Conservation (phyloP, 495 filamentous ascomycete genomes). For the Cercophora sp. region DNA sequence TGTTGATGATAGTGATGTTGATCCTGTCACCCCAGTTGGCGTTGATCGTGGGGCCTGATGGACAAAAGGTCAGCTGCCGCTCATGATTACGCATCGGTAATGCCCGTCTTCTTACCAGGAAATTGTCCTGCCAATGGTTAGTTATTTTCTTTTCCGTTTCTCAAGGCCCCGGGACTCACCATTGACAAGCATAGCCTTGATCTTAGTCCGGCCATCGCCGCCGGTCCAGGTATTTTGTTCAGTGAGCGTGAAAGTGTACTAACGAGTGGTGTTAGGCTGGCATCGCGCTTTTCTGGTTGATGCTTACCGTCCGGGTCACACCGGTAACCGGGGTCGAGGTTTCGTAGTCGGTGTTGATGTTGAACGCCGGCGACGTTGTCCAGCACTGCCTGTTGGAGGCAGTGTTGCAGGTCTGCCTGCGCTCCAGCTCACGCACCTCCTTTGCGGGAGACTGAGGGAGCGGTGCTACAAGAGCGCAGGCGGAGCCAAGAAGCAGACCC, state of each 20-base stretch:
- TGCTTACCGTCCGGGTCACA: slow-evolving; percentile 24
- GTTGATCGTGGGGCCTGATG: slow-evolving; percentile 50
- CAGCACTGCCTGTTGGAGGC: slow-evolving; percentile 35
- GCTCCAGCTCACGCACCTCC: slow-evolving; percentile 13
- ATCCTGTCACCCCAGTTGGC: slow-evolving; percentile 59
- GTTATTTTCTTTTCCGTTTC: slow-evolving; percentile 10
- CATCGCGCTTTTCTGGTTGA: too few species aligned
- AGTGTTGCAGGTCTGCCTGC: slow-evolving; percentile 31
- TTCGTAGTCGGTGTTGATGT: slow-evolving; percentile 37
- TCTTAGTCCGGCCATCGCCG: slow-evolving; percentile 43
- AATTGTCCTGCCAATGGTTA: slow-evolving; percentile 17
- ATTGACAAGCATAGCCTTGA: slow-evolving; percentile 44
- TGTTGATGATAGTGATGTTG: slow-evolving; percentile 53
- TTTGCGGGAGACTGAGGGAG: background rate
- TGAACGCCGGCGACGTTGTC: slow-evolving; percentile 27
- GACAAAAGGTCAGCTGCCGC: background rate
- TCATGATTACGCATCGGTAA: background rate
- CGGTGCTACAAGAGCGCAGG: slow-evolving; percentile 9
- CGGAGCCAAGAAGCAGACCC: slow-evolving; percentile 7
- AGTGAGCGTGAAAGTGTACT: slow-evolving; percentile 40
- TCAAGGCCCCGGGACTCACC: slow-evolving; percentile 22
- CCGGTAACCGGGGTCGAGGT: slow-evolving; percentile 23
- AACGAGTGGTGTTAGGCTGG: too few species aligned
- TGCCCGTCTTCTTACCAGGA: slow-evolving; percentile 17
- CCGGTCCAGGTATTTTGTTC: slow-evolving; percentile 32